These are phyloP conservation scores for Streptanthus diversifolius DNA, from an alignment of 345 rosid species.

Conservation along the genomic window DNA sequence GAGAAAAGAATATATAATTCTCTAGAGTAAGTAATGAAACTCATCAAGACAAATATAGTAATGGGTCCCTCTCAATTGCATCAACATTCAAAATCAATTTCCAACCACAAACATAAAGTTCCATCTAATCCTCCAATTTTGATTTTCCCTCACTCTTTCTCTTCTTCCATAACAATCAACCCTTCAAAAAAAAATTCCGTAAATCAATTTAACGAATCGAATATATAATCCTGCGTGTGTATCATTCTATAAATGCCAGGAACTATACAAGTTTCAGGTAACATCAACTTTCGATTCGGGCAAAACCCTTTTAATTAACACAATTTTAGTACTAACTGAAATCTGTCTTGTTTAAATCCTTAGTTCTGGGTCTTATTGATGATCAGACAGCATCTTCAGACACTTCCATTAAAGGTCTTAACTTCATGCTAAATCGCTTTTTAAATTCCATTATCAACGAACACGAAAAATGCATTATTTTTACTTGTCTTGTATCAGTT, in stretches of 20 bases:
- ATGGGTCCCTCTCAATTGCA: slow-evolving; percentile 45
- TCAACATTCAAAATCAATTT: slow-evolving; percentile 15
- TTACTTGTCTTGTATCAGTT: slow-evolving; percentile 44
- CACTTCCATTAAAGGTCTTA: slow-evolving; percentile 57
- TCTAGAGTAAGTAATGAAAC: neutral
- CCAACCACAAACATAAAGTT: slow-evolving; percentile 50
- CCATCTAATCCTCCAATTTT: slow-evolving; percentile 37
- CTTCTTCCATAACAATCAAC: slow-evolving; percentile 22
- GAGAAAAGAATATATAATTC: no score
- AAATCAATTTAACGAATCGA: neutral
- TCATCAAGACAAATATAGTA: neutral
- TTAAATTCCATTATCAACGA: neutral
- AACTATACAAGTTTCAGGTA: slow-evolving; percentile 86
- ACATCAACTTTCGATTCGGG: slow-evolving; percentile 19
- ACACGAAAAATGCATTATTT: neutral
- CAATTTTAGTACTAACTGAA: neutral
- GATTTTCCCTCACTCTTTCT: slow-evolving; percentile 1
- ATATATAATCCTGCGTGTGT: neutral
- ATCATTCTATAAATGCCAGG: slow-evolving; percentile 66
- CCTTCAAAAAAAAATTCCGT: neutral
- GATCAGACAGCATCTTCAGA: slow-evolving; percentile 48
- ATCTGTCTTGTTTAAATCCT: slow-evolving; percentile 13
- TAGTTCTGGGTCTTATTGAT: slow-evolving; percentile 60
- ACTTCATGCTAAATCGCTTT: neutral
- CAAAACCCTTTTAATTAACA: neutral